Percentiles rank a stretch among this genome's conserved stretches.
Conservation (phyloP, 2,329 filamentous ascomycete species). For the Pseudocercospora fuligena region DNA sequence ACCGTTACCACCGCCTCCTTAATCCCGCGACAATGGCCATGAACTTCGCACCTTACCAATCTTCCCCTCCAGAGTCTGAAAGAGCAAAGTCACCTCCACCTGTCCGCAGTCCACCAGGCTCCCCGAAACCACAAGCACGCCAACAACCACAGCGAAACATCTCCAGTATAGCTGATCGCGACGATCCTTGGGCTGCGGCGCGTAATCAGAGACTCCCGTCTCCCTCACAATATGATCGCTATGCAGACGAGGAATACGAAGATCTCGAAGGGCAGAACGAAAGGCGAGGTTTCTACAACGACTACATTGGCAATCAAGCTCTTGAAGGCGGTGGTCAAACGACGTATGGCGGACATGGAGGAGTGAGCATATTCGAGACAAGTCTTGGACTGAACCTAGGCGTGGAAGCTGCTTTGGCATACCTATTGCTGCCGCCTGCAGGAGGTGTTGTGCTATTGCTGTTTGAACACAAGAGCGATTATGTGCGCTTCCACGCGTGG, state of each 20-base stretch:
- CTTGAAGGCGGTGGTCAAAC: slow-evolving; percentile 34
- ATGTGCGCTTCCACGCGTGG: slow-evolving; percentile 97
- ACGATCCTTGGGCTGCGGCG: slow-evolving; percentile 47
- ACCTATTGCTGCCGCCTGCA: slow-evolving; percentile 80
- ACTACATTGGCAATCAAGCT: slow-evolving; percentile 37
- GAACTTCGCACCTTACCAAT: slow-evolving; percentile 98
- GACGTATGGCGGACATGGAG: slow-evolving; percentile 43
- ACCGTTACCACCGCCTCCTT: slow-evolving; percentile 4
- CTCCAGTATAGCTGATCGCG: slow-evolving; percentile 36
- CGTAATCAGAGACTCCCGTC: slow-evolving; percentile 48
- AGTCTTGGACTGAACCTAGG: slow-evolving; percentile 84
- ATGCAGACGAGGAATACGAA: slow-evolving; percentile 33
- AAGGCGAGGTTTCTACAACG: slow-evolving; percentile 30
- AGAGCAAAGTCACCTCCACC: slow-evolving; percentile 77
- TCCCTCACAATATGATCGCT: slow-evolving; percentile 39
- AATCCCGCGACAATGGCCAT: slow-evolving; percentile 53
- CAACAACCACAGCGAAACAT: slow-evolving; percentile 35
- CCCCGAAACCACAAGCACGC: slow-evolving; percentile 45
- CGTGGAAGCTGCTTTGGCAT: slow-evolving; percentile 89
- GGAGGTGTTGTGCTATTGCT: slow-evolving; percentile 84
- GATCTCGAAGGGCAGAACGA: slow-evolving; percentile 39
- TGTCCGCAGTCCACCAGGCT: slow-evolving; percentile 62
- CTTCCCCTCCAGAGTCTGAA: slow-evolving; percentile 81
- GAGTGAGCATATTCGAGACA: slow-evolving; percentile 82
- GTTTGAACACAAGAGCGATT: slow-evolving; percentile 93